A percentile compares a stretch with the other conserved stretches of the same genome.
phyloP scores from a whole-genome alignment of 306 rosid species.

The Aeschynomene evenia region DNA sequence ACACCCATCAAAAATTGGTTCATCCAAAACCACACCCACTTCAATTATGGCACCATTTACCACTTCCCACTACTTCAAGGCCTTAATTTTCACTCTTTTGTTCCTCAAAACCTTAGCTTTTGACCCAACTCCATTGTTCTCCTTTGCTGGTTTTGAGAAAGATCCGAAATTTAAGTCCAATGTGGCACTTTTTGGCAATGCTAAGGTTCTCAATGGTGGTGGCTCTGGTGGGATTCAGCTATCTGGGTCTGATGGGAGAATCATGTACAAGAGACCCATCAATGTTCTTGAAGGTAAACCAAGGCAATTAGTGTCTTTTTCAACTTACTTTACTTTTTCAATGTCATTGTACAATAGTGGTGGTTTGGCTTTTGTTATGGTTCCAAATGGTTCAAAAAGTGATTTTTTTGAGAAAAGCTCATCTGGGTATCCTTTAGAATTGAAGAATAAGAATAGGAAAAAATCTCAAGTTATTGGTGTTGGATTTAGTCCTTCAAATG shows the following conservation, averaged over 20 bases:
- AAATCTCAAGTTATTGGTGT: constrained; percentile 41
- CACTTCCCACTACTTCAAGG: constrained; percentile 39
- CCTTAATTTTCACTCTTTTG: constrained; percentile 41
- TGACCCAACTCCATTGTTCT: constrained; percentile 51
- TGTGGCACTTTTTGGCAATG: constrained; percentile 66
- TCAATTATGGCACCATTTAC: constrained; percentile 57
- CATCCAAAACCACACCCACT: constrained; percentile 38
- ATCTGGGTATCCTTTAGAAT: constrained; percentile 50
- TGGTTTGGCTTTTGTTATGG: constrained; percentile 71
- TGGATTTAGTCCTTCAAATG: constrained; percentile 44
- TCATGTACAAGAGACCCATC: constrained; percentile 70
- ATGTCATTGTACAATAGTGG: constrained; percentile 38
- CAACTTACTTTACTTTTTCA: constrained; percentile 68
- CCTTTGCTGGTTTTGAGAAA: constrained; percentile 53
- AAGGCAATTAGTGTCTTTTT: constrained; percentile 61
- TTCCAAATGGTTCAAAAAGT: constrained; percentile 53
- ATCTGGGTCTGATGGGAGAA: constrained; percentile 48
- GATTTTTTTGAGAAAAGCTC: constrained; percentile 41
- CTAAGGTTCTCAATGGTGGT: constrained; percentile 55
- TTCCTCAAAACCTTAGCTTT: constrained; percentile 48
- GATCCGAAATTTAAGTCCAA: constrained; percentile 56
- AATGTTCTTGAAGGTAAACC: constrained; percentile 74
- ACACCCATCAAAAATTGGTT: constrained; percentile 22
- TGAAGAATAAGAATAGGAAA: constrained; percentile 30
- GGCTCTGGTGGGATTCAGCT: constrained; percentile 59